Evolutionary conservation across 352 stramenopile species (phyloP).

Genomic region (Phytophthora podocarpi): DNA sequence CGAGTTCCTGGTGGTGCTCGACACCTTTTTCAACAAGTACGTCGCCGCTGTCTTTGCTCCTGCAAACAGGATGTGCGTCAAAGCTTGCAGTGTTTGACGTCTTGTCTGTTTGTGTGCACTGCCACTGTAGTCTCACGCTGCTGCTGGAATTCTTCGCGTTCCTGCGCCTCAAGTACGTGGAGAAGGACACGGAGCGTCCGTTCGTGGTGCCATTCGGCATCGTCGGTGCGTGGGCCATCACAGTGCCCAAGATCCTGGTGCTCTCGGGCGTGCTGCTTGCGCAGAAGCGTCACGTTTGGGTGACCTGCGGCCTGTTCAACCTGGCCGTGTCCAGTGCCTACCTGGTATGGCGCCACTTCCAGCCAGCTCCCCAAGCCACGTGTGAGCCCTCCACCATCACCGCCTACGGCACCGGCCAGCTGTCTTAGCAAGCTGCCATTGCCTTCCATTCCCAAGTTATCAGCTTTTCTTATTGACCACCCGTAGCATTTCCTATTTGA

Average conservation of each 20-base stretch:
- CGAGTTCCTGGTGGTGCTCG: slow-evolving; percentile 77
- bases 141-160: slow-evolving; percentile 87
- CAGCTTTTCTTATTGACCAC: no score
- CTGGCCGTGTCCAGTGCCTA: slow-evolving; percentile 58
- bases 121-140: slow-evolving; percentile 56
- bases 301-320: slow-evolving; percentile 79
- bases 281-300: slow-evolving; percentile 67
- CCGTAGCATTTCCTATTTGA: no score
- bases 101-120: neutral
- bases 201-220: slow-evolving; percentile 79
- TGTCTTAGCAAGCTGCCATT: slow-evolving; percentile 33
- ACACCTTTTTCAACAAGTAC: slow-evolving; percentile 91
- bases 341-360: slow-evolving; percentile 69
- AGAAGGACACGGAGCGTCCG: slow-evolving; percentile 73
- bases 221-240: slow-evolving; percentile 76
- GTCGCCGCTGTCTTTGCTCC: slow-evolving; percentile 15
- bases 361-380: slow-evolving; percentile 25
- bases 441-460: no score
- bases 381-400: slow-evolving; percentile 7
- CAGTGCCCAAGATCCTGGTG: slow-evolving; percentile 82
- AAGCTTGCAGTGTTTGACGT: slow-evolving; percentile 2
- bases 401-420: slow-evolving; percentile 38
- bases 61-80: neutral
- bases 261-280: slow-evolving; percentile 74
- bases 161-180: slow-evolving; percentile 82